These are phyloP conservation scores for Aegilops longissima DNA, from an alignment of 176 grass and related monocot genomes.

Conservation along the genomic window DNA sequence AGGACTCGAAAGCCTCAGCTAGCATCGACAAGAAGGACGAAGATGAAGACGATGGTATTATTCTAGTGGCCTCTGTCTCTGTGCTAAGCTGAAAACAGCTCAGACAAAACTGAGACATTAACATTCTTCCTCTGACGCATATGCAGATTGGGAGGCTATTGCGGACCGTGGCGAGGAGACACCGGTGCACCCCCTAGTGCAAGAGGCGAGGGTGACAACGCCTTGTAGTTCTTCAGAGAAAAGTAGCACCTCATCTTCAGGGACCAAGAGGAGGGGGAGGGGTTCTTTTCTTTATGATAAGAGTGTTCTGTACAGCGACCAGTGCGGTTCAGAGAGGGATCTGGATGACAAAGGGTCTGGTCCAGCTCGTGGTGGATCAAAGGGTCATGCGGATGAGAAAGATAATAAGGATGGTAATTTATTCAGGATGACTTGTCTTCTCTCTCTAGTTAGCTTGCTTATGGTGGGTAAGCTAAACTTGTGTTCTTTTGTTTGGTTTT, in stretches of 20 bases:
- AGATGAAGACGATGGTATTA: conserved; percentile 66
- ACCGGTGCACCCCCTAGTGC: conserved; percentile 15
- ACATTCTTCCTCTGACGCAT: conserved; percentile 13
- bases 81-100: neutral
- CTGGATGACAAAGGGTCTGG: conserved; percentile 24
- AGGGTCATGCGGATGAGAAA: conserved; percentile 2
- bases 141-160: conserved; percentile 84
- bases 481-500: conserved; percentile 26
- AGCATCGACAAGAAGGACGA: conserved; percentile 15
- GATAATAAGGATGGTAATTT: conserved; percentile 29
- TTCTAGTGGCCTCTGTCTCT: neutral
- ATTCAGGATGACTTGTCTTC: neutral
- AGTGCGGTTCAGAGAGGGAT: conserved; percentile 39
- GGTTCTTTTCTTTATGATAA: conserved; percentile 87
- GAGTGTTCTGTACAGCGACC: conserved; percentile 85
- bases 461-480: neutral
- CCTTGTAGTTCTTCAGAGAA: conserved; percentile 36
- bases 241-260: conserved; percentile 34
- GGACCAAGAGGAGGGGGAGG: conserved; percentile 77
- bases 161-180: conserved; percentile 55
- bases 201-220: conserved; percentile 22
- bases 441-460: neutral
- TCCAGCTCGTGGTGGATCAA: conserved; percentile 14
- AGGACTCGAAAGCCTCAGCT: conserved; percentile 31
- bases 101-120: neutral